phyloP scores from a whole-genome alignment of 768 basidiomycete species.

The Tylopilus plumbeoviolaceoides region DNA sequence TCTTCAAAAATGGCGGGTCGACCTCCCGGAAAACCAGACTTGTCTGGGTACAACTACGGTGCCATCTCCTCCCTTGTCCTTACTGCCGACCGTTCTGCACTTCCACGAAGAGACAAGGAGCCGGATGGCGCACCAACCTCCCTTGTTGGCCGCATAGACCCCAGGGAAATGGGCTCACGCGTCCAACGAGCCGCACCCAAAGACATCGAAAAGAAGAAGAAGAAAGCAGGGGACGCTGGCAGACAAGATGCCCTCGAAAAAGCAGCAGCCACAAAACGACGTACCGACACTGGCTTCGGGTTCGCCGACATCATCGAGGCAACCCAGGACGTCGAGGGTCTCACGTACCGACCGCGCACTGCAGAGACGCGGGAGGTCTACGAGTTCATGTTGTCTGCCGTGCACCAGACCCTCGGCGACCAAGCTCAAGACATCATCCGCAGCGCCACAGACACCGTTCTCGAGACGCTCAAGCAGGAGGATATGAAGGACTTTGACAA shows the following conservation, averaged over 20 bases:
- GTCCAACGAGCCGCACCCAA: slow-evolving; percentile 79
- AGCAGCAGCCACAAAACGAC: slow-evolving; percentile 50
- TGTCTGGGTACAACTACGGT: slow-evolving; percentile 93
- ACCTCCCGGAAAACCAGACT: slow-evolving; percentile 60
- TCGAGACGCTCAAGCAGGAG: slow-evolving; percentile 88
- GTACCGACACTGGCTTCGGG: slow-evolving; percentile 63
- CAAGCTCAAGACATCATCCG: slow-evolving; percentile 95
- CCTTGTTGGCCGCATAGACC: slow-evolving; percentile 85
- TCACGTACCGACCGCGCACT: slow-evolving; percentile 90
- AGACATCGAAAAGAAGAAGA: slow-evolving; percentile 92
- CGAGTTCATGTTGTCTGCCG: slow-evolving; percentile 80
- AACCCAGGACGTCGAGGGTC: slow-evolving; percentile 88
- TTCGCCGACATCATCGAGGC: slow-evolving; percentile 93
- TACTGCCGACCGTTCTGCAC: slow-evolving; percentile 78
- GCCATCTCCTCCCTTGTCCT: slow-evolving; percentile 93
- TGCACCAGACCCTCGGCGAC: slow-evolving; percentile 84
- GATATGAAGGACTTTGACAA: slow-evolving; percentile 94
- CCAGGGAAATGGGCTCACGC: slow-evolving; percentile 90
- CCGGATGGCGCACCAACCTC: slow-evolving; percentile 96
- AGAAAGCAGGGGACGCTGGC: slow-evolving; percentile 57
- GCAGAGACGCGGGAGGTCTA: slow-evolving; percentile 94
- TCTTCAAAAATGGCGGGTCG: slow-evolving; percentile 35
- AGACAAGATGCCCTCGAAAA: slow-evolving; percentile 56
- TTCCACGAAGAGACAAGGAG: slow-evolving; percentile 89
- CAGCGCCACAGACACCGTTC: slow-evolving; percentile 88